These are phyloP conservation scores for Colletotrichum magnum DNA, from an alignment of 2,329 filamentous ascomycete species.

Conservation along the genomic window DNA sequence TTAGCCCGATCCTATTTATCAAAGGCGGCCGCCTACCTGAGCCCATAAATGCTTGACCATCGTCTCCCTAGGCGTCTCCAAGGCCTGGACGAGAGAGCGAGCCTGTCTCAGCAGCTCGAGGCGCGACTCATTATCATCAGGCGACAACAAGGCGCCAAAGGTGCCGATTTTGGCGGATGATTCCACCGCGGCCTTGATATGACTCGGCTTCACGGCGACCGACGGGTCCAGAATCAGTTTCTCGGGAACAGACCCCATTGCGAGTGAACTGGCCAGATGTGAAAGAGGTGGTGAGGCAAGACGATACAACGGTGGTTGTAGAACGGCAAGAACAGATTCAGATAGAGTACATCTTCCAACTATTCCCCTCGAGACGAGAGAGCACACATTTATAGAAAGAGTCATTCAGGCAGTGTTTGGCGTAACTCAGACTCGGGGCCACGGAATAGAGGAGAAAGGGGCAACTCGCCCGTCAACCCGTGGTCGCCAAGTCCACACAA, in stretches of 20 bases:
- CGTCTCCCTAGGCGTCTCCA: conserved; percentile 50
- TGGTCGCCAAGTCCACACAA: not conserved
- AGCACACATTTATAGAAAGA: not conserved
- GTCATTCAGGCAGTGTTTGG: not conserved
- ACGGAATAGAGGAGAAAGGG: not conserved
- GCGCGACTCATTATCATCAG: conserved; percentile 10
- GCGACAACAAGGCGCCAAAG: conserved; percentile 1
- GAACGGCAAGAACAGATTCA: not conserved
- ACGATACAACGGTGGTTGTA: no score
- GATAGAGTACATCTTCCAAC: fast-evolving
- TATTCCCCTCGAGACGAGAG: not conserved
- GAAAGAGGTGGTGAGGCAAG: no score
- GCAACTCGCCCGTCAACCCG: not conserved
- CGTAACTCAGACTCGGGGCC: not conserved
- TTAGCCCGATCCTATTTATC: not conserved
- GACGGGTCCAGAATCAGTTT: conserved; percentile 2
- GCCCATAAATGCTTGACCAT: conserved; percentile 50
- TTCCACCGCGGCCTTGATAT: conserved; percentile 6
- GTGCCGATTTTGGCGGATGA: not conserved
- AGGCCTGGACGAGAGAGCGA: conserved; percentile 18
- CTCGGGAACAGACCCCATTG: conserved; percentile 23
- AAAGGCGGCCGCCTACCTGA: conserved; percentile 41
- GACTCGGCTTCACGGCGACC: conserved; percentile 6
- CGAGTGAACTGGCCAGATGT: not conserved
- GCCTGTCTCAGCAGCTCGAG: conserved; percentile 21